Percentiles rank a stretch among this genome's conserved stretches.
Evolutionary conservation across 2,329 filamentous ascomycete species (phyloP).

Genomic region (Colletotrichum sp.): DNA sequence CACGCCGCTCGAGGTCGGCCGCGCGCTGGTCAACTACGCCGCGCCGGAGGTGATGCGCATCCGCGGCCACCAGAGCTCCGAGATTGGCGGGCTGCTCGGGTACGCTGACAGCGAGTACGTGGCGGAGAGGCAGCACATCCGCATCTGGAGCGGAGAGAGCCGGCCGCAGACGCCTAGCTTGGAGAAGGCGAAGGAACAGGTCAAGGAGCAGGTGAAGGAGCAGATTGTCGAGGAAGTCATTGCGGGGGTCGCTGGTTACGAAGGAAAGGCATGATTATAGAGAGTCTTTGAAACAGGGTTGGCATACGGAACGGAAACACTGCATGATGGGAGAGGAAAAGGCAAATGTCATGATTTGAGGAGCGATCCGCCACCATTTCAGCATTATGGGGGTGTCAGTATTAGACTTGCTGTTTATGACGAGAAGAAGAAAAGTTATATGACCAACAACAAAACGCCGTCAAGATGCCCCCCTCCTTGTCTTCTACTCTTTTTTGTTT

Average conservation of each 20-base stretch:
- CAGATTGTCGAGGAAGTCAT: conserved; percentile 11
- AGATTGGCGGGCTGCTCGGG: conserved; percentile 81
- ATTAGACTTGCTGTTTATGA: background rate
- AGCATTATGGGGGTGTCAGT: background rate
- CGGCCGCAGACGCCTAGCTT: conserved; percentile 54
- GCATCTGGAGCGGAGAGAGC: conserved; percentile 66
- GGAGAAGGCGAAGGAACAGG: conserved; percentile 24
- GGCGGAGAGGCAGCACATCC: conserved; percentile 85
- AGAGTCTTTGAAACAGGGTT: background rate
- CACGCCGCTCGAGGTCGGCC: conserved; percentile 74
- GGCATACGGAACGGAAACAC: background rate
- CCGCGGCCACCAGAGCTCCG: conserved; percentile 79
- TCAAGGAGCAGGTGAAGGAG: conserved; percentile 15
- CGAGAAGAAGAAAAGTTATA: background rate
- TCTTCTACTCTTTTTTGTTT: conserved; percentile 12
- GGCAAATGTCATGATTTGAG: background rate
- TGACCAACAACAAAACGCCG: conserved; percentile 18
- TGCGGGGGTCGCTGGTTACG: conserved; percentile 25
- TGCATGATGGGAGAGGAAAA: background rate
- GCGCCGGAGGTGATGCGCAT: conserved; percentile 82
- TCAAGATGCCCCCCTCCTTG: conserved; percentile 14
- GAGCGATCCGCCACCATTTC: background rate
- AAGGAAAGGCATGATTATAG: conserved; percentile 14
- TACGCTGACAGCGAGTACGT: conserved; percentile 97
- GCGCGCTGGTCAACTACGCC: conserved; percentile 93